phyloP scores from a whole-genome alignment of 208 protist species.

The Balamuthia mandrillaris region DNA sequence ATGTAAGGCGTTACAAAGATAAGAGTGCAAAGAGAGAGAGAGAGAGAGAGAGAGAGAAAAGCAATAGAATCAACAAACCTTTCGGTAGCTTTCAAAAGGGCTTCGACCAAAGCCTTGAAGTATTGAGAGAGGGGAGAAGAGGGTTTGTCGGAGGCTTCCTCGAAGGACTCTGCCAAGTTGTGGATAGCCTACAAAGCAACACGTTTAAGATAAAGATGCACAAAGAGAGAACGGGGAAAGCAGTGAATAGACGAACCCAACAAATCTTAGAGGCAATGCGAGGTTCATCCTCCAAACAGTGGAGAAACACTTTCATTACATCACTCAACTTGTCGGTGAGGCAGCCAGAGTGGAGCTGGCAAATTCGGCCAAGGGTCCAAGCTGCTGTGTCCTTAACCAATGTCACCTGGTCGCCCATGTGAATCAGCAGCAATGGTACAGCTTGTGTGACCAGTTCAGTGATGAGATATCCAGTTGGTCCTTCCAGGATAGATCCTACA shows the following conservation, averaged over 20 bases:
- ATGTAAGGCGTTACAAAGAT: background rate
- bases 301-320: background rate
- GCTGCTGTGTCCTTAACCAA: slow-evolving; percentile 88
- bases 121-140: slow-evolving; percentile 83
- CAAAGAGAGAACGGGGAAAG: no score
- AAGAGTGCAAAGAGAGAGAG: no score
- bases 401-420: slow-evolving; percentile 76
- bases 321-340: slow-evolving; percentile 72
- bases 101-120: slow-evolving; percentile 57
- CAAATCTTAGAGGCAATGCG: slow-evolving; percentile 84
- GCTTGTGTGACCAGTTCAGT: slow-evolving; percentile 82
- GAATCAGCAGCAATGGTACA: slow-evolving; percentile 80
- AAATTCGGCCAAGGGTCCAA: slow-evolving; percentile 90
- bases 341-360: slow-evolving; percentile 81
- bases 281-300: slow-evolving; percentile 66
- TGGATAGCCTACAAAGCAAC: slow-evolving; percentile 72
- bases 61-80: background rate
- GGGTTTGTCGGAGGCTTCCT: slow-evolving; percentile 67
- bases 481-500: slow-evolving; percentile 85
- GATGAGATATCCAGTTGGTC: slow-evolving; percentile 76
- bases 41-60: no score
- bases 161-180: slow-evolving; percentile 85
- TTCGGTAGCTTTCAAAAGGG: slow-evolving; percentile 35
- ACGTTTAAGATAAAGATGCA: no score
- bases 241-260: slow-evolving; percentile 68